Conservation (phyloP, 2,329 filamentous ascomycete genomes). For the Calonectria hongkongensis region DNA sequence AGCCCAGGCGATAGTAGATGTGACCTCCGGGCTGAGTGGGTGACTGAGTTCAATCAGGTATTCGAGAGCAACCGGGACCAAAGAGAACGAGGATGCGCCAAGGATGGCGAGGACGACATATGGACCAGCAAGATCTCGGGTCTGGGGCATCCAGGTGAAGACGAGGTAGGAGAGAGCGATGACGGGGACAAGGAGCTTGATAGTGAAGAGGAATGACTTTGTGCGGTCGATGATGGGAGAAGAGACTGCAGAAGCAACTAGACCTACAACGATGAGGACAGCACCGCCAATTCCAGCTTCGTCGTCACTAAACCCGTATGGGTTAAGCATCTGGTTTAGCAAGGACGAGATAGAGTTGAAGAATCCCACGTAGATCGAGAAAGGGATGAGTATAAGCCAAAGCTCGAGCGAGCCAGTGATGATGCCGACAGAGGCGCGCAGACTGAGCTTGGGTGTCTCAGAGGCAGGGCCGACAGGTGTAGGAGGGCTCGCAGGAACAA, state of each 20-base stretch:
- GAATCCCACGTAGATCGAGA: conserved; percentile 88
- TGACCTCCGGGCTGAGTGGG: conserved; percentile 90
- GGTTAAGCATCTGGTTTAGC: conserved; percentile 91
- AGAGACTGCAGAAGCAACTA: conserved; percentile 83
- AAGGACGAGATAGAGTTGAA: conserved; percentile 95
- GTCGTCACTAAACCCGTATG: conserved; percentile 89
- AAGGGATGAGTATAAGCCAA: conserved; percentile 88
- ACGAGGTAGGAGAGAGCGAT: conserved; percentile 83
- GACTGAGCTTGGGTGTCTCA: conserved; percentile 72
- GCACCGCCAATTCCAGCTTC: conserved; percentile 93
- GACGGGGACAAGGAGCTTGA: conserved; percentile 85
- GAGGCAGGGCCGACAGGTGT: conserved; percentile 84
- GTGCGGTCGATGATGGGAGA: conserved; percentile 90
- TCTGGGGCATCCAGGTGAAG: conserved; percentile 85
- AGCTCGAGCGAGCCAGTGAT: conserved; percentile 79
- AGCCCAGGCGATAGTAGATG: conserved; percentile 88
- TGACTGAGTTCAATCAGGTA: conserved; percentile 91
- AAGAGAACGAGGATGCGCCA: conserved; percentile 85
- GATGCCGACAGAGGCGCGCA: conserved; percentile 71
- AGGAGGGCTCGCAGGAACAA: conserved; percentile 85
- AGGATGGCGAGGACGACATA: conserved; percentile 85
- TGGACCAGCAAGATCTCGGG: conserved; percentile 77
- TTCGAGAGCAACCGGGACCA: conserved; percentile 91
- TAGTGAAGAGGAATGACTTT: conserved; percentile 84
- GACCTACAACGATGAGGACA: conserved; percentile 90